Conservation (phyloP, 805 yeast genomes). For the Cyberlindnera euphorbiiphila region DNA sequence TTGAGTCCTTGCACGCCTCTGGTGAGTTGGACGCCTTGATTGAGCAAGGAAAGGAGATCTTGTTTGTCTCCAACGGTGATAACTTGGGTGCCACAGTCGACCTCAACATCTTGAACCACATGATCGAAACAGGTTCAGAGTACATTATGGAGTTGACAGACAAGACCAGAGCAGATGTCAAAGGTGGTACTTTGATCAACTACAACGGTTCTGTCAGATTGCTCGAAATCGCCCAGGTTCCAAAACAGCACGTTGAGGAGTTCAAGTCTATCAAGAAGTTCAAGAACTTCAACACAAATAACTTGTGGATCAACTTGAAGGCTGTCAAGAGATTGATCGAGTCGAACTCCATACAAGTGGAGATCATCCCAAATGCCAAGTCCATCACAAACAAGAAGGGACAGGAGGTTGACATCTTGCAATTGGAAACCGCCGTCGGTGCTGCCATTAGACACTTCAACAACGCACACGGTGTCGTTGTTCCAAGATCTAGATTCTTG, state of each 20-base stretch:
- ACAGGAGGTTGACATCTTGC: constrained; percentile 81
- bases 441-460: constrained; percentile 96
- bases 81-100: constrained; percentile 98
- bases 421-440: constrained; percentile 98
- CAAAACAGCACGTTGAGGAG: constrained; percentile 97
- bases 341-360: constrained; percentile 75
- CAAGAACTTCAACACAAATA: constrained; percentile 97
- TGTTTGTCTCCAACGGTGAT: constrained; percentile 97
- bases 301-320: constrained; percentile 92
- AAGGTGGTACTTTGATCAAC: constrained; percentile 97
- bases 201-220: constrained; percentile 93
- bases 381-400: constrained; percentile 65
- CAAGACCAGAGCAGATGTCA: constrained; percentile 98
- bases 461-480: constrained; percentile 96
- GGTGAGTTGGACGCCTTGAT: constrained; percentile 90
- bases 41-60: constrained; percentile 89
- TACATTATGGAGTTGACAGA: constrained; percentile 98
- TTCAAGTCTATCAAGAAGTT: constrained; percentile 97
- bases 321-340: constrained; percentile 93
- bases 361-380: constrained; percentile 94
- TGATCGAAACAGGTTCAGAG: constrained; percentile 88
- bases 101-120: constrained; percentile 82
- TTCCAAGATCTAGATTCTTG: constrained; percentile 95
- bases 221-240: constrained; percentile 96
- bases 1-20: constrained; percentile 81